These are phyloP conservation scores for Trematosphaeria pertusa DNA, from an alignment of 2,329 filamentous ascomycete species.

Conservation along the genomic window DNA sequence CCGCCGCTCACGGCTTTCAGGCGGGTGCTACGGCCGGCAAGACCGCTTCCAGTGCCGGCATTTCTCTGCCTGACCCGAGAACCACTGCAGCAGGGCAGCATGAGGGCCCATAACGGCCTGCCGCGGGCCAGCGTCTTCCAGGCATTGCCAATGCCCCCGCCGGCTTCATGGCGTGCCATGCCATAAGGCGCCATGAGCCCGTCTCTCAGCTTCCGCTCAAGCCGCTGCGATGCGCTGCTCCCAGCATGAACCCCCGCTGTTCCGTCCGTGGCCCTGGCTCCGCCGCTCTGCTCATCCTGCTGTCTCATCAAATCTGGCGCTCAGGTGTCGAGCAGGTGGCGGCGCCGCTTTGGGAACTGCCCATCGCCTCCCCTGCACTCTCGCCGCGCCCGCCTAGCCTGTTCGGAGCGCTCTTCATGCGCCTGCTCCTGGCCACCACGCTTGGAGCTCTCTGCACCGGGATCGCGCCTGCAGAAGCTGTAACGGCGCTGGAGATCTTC, in stretches of 20 bases:
- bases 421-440: conserved; percentile 44
- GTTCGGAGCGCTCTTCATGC: conserved; percentile 43
- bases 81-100: conserved; percentile 31
- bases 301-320: conserved; percentile 44
- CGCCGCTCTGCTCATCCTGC: conserved; percentile 26
- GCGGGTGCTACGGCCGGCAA: conserved; percentile 49
- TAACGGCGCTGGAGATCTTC: conserved; percentile 52
- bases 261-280: conserved; percentile 36
- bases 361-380: conserved; percentile 36
- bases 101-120: conserved; percentile 27
- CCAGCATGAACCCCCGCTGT: conserved; percentile 30
- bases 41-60: conserved; percentile 43
- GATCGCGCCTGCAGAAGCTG: conserved; percentile 44
- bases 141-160: conserved; percentile 32
- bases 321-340: conserved; percentile 40
- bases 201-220: conserved; percentile 10
- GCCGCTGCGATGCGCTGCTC: conserved; percentile 12
- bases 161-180: conserved; percentile 31
- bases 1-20: conserved; percentile 38
- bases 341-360: conserved; percentile 41
- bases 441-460: conserved; percentile 35
- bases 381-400: conserved; percentile 39
- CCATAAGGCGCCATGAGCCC: conserved; percentile 11
- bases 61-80: conserved; percentile 38
- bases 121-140: conserved; percentile 37